Base-by-base conservation (phyloP, 2,329 filamentous ascomycete species). In the Colletotrichum gigasporum region DNA sequence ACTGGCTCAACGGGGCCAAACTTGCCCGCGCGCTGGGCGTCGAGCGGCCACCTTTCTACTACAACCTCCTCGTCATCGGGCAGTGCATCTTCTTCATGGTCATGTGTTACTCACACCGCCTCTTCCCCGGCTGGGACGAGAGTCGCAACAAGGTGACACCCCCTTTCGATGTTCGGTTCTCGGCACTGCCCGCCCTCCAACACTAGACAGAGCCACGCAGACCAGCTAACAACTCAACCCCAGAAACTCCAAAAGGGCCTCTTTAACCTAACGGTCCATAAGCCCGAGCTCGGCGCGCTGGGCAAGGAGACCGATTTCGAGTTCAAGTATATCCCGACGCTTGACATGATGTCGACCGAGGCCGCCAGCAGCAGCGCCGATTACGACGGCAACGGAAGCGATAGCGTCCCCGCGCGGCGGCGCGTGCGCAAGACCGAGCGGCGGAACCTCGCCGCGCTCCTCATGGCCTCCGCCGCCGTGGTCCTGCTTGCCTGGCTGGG, bases 1-100 rank as follows among this genome's bases (percentile, higher is more conserved):
- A 91, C 62, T 91, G 89, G 83, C 80, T 94, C 14, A 93, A 93
- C 71, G 91, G 91, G 3, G 80, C 84, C 32, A 81, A 86, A 14
- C 82, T 94, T 1, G 81, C 84, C 28, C 82, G 88, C 69, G 81
- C 80, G 2, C 80, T 94, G 8, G 87, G 81, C 0, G 82, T 92
- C 6, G 83, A 84, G 16, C 79, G 77, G 20, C 86, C 90, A 2
- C 79, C 79, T 5, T 66, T 81, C 0, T 90, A 87, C 67, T 89
- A 91, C 73, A 85, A 79, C 70, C 74, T 82, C 0, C 75, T 92
- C 16, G 86, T 91, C 67, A 81, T 83, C 10, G 84, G 88, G 2
- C 90, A 92, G 71, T 91, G 88, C 68, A 71, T 88, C n/a, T 84
- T 91, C 73, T 89, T 92, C 72, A 86, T 86, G 74, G 73, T 78